Base-by-base conservation (phyloP, 2,329 filamentous ascomycete genomes). In the Curvularia lunata region DNA sequence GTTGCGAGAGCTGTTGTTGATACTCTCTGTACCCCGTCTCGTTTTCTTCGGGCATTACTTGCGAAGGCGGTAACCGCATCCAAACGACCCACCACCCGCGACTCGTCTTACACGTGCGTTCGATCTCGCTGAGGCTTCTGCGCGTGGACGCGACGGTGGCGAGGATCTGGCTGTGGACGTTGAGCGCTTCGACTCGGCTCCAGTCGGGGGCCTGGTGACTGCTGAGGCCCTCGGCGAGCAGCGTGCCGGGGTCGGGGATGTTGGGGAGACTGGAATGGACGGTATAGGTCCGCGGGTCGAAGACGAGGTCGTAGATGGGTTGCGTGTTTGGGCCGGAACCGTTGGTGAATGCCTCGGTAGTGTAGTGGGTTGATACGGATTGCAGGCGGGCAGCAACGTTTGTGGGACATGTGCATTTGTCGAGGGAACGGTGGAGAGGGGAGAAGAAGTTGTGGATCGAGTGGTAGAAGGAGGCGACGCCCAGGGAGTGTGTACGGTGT, bases 1-100 rank as follows among this genome's bases (percentile, higher is more conserved):
- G 23, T 66, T 62, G 38, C 37, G 52, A 27, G 23, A 52, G 43
- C 8, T 38, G 32, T 5, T 27, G 16, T 1, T 25, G 10, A 6
- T 40, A 40, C 16, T 23, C 47, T 1, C 21, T n/a, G 6, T 49
- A 25, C 12, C 27, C 12, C 5, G 18, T 6, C 8, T 49, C 47
- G 5, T 13, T 27, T n/a, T 43, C 41, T 23, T 43, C 21, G 0
- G 41, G 41, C 13, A 10, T 9, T 1, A 49, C 47, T 0, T 65
- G 58, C 0, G 71, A 74, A 3, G 74, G 73, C 0, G 75, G 73
- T 0, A 87, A 73, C 8, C 84, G 81, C 73, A 88, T 83, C 86
- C 86, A 89, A 21, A 88, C 83, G 2, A 89, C 80, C 86, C 86
- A 89, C 86, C 86, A 89, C 6, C 85, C 85, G n/a, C 86, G 81